phyloP scores from a whole-genome alignment of 2,329 filamentous ascomycete species.

The Chaetomium olivaceum region DNA sequence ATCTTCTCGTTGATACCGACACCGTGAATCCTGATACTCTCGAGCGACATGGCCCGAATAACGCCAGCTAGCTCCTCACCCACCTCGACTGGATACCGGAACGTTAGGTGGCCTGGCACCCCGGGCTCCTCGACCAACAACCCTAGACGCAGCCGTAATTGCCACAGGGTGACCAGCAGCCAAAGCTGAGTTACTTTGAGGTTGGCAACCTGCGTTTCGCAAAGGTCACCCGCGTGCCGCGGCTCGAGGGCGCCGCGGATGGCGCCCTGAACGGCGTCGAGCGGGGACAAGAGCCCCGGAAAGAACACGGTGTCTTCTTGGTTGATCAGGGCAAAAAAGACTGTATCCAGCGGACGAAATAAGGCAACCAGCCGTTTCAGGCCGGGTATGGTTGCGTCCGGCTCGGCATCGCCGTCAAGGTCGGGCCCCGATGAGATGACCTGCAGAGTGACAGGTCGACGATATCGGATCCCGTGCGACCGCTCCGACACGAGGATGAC shows the following conservation, averaged over 20 bases:
- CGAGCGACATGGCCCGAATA: conserved; percentile 39
- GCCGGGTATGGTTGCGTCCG: background rate
- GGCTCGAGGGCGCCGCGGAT: conserved; percentile 38
- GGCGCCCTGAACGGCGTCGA: conserved; percentile 8
- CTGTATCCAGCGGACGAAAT: conserved; percentile 13
- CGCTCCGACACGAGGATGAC: conserved; percentile 14
- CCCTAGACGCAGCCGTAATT: conserved; percentile 46
- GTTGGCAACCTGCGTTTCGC: conserved; percentile 49
- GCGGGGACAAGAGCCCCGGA: background rate
- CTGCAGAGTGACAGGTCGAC: conserved; percentile 13
- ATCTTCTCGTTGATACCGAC: conserved; percentile 51
- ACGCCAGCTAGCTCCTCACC: conserved; percentile 45
- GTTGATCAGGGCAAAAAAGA: conserved; percentile 16
- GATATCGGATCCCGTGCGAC: conserved; percentile 15
- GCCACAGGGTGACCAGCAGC: conserved; percentile 49
- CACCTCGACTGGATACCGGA: conserved; percentile 15
- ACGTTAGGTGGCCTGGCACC: conserved; percentile 35
- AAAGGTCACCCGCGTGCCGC: conserved; percentile 36
- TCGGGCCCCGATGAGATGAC: conserved; percentile 1
- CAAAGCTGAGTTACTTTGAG: conserved; percentile 48
- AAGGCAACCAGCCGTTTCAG: conserved; percentile 7
- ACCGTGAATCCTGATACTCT: conserved; percentile 46
- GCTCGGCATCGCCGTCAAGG: background rate
- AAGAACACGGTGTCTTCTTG: conserved; percentile 6
- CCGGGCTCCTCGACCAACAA: conserved; percentile 6